Base-by-base conservation (phyloP, 768 basidiomycete genomes). In the Suillus spraguei region DNA sequence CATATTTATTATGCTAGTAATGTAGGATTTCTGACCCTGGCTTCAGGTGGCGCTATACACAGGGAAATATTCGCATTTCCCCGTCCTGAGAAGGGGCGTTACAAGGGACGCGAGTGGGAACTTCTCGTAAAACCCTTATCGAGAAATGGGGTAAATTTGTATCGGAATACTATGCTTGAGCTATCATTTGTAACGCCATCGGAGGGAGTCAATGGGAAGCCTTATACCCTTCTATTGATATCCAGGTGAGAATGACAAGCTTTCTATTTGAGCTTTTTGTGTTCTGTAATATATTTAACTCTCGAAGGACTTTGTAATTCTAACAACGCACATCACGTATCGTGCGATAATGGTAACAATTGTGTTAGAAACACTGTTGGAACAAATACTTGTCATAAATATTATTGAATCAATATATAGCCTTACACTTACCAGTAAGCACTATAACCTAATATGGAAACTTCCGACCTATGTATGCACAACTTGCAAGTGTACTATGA, bases 31-130 rank as follows among this genome's bases (percentile, higher is more conserved):
- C 53, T 46, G 16, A 67, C 22, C 16, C 52, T 68, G 41, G 42
- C 17, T 61, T 8, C 55, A 87, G 86, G 87, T 66, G 87, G 87
- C 17, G 76, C 68, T 10, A 68, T 82, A 33, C 93, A 95, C 72
- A 86, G 85, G 69, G 93, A 95, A 70, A 92, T 95, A 20, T 95
- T 95, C 71, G 77, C 88, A 44, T 92, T 95, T 69, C 75, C 76
- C 49, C 82, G 87, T 50, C 81, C 86, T 59, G 76, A 71, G 44
- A 73, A 70, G 10, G 90, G 90, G 0, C 72, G 63, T 38, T 83
- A 86, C 68, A 80, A 83, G 64, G 87, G 86, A 8, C 84, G 79
- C 65, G 93, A 94, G 74, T 94, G 89, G 88, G 88, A 92, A 60
- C 64, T 74, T 14, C 80, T 94, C 36, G 89, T 94, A 44, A 86